A percentile compares a stretch with the other conserved stretches of the same genome.
Conservation (phyloP, 1,139 yeast genomes). For the Yamadazyma trypodendri region DNA sequence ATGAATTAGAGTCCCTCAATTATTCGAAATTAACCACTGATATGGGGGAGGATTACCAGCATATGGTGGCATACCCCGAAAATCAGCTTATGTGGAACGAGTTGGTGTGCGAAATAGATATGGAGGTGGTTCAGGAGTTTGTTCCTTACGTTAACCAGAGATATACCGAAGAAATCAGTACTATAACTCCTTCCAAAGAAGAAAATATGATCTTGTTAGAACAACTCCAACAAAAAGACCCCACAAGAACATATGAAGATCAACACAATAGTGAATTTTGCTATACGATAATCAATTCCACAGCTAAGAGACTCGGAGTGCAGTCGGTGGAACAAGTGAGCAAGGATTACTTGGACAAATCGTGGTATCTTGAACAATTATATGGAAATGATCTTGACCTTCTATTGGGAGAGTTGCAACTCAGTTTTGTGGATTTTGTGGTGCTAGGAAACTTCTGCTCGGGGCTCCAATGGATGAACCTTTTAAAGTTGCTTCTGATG, state of each 20-base stretch:
- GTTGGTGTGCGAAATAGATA: constrained; percentile 19
- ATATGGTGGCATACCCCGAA: constrained; percentile 26
- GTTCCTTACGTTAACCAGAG: constrained; percentile 13
- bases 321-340: constrained; percentile 17
- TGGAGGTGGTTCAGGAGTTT: constrained; percentile 22
- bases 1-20: constrained; percentile 25
- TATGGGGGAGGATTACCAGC: constrained; percentile 23
- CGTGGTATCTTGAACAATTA: constrained; percentile 27
- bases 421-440: constrained; percentile 25
- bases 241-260: constrained; percentile 10
- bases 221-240: constrained; percentile 15
- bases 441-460: constrained; percentile 30
- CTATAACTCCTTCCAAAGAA: constrained; percentile 29
- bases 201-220: constrained; percentile 26
- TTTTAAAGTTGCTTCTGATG: constrained; percentile 25
- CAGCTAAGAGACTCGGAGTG: constrained; percentile 9
- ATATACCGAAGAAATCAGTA: constrained; percentile 17
- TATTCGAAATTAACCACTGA: constrained; percentile 13
- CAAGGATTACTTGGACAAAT: constrained; percentile 23
- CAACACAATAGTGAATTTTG: constrained; percentile 17
- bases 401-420: constrained; percentile 26
- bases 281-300: constrained; percentile 26
- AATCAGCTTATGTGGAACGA: constrained; percentile 17
- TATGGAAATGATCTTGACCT: constrained; percentile 22
- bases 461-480: constrained; percentile 29